Conservation (phyloP, 2,329 filamentous ascomycete genomes). For the Shiraia sp. region DNA sequence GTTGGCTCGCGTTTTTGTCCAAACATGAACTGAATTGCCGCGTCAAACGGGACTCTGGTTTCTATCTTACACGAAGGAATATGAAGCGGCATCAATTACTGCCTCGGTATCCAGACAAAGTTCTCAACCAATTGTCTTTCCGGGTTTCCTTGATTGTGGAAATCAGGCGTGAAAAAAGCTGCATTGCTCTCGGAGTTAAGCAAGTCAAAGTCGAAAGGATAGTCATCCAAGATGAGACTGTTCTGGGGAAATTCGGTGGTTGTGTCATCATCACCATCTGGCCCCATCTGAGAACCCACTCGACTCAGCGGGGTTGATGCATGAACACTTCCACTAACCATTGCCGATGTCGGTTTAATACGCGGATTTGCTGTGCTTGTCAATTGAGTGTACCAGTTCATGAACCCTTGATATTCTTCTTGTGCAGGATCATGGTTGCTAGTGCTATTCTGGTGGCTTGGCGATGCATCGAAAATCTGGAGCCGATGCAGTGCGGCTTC, state of each 20-base stretch:
- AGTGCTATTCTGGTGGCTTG: background rate
- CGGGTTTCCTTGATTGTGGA: constrained; percentile 6
- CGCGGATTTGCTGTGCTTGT: background rate
- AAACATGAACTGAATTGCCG: background rate
- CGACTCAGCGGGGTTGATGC: background rate
- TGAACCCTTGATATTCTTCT: constrained; percentile 9
- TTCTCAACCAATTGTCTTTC: constrained; percentile 13
- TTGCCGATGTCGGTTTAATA: background rate
- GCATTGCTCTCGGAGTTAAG: constrained; percentile 9
- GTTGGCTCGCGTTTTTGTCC: no score
- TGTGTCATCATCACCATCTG: background rate
- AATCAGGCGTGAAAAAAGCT: constrained; percentile 10
- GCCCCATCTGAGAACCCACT: background rate
- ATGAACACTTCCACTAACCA: background rate
- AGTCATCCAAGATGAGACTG: constrained; percentile 3
- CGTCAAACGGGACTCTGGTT: background rate
- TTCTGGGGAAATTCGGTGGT: background rate
- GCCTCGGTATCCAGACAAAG: constrained; percentile 5
- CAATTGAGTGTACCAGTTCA: constrained; percentile 10
- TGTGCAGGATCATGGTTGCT: constrained; percentile 1
- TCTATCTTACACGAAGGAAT: no score
- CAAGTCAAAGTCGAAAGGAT: constrained; percentile 15
- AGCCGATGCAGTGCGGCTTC: constrained; percentile 12
- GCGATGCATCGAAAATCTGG: constrained; percentile 8
- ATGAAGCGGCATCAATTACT: background rate